Base-by-base conservation (phyloP, 116 monocot genomes). In the Posidonia oceanica region DNA sequence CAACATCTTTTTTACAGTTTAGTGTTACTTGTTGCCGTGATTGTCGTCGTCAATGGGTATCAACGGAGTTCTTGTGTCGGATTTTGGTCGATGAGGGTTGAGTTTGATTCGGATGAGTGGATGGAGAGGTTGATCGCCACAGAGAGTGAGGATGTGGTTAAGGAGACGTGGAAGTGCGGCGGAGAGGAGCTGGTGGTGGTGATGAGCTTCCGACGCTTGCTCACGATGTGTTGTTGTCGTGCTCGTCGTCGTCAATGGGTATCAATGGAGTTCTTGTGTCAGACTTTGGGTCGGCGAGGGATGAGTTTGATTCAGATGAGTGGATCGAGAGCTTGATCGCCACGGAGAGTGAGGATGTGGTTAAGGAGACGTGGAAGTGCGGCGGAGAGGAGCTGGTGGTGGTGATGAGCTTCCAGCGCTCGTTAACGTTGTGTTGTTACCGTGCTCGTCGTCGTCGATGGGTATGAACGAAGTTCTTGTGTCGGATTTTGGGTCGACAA, bases 261-360 rank as follows among this genome's bases (percentile, higher is more conserved):
- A 80, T 91, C 65, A 71, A 84, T 66, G 79, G 67, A 36, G 74
- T 84, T 14, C 72, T 88, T 72, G 80, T 86, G 73, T 63, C 85
- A 61, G 76, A 72, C 7, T 54, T n/a, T n/a, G n/a, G 67, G 52
- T 67, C 79, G 3, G 66, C 66, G 14, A 58, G 64, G 3, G 75
- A 57, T 7, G 88, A 89, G 64, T 93, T 93, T 64, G 94, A 89
- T 61, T 78, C 94, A 5, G 94, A 90, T 39, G 90, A 80, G 71
- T 94, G 94, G 94, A 94, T 94, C 90, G 90, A 94, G 70, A 94
- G 81, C 58, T 76, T 94, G 15, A 88, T 90, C 59, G 74, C 80
- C 3, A 73, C 82, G 42, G 85, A 69, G 54, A 72, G 76, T 41
- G 77, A 44, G 20, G 39, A 57, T 39, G 22, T 69, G 16, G 44